Conservation (phyloP, 129 eudicot species). For the Deinandra increscens region DNA sequence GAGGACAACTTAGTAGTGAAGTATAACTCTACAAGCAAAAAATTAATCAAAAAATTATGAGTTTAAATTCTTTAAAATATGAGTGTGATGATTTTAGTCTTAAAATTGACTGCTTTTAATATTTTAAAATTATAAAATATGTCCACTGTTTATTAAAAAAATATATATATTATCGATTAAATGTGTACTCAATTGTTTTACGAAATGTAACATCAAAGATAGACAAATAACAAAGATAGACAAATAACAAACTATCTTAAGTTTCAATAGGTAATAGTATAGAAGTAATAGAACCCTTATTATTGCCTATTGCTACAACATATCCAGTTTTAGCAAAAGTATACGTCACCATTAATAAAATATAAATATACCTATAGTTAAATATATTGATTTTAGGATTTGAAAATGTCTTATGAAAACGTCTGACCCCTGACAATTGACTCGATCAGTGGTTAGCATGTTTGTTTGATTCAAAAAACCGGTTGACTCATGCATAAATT, state of each 20-base stretch:
- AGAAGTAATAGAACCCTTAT: background rate
- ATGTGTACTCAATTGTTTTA: background rate
- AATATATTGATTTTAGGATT: background rate
- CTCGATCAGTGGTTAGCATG: too few relatives aligned
- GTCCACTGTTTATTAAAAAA: background rate
- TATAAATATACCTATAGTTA: background rate
- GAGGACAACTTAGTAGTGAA: too few relatives aligned
- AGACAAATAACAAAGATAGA: background rate
- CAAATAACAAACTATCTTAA: background rate
- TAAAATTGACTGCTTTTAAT: too few relatives aligned
- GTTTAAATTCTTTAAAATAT: too few relatives aligned
- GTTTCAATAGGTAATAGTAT: background rate
- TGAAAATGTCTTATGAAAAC: too few relatives aligned
- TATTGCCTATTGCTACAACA: background rate
- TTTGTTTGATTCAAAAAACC: too few relatives aligned
- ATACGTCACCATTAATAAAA: background rate
- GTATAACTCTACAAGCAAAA: too few relatives aligned
- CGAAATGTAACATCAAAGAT: conserved; percentile 15
- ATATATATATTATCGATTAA: conserved; percentile 3
- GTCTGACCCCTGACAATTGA: too few relatives aligned
- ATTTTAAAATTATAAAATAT: background rate
- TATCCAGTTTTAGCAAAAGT: background rate
- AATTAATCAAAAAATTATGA: too few relatives aligned
- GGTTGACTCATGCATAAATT: too few relatives aligned
- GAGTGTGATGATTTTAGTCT: too few relatives aligned